phyloP scores from a whole-genome alignment of 2,329 filamentous ascomycete species.

The Trichoderma pleuroti region DNA sequence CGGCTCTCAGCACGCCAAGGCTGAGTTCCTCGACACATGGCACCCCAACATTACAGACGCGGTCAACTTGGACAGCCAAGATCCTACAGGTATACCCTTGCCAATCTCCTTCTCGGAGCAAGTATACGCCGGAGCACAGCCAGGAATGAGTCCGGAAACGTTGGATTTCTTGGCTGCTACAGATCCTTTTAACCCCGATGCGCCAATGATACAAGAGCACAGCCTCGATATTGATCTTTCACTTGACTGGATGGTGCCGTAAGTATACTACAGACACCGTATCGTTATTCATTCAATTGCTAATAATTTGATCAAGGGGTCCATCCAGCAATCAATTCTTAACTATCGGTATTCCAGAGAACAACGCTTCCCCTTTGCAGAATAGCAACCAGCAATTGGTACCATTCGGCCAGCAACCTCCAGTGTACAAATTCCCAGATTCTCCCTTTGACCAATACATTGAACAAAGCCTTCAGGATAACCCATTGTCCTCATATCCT shows the following conservation, averaged over 20 bases:
- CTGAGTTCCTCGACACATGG: neutral
- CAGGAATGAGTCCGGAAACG: neutral
- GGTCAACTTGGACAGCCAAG: neutral
- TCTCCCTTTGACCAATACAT: neutral
- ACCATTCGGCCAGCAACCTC: neutral
- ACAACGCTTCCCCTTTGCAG: neutral
- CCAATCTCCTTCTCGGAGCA: neutral
- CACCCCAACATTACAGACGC: neutral
- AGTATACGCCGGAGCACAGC: neutral
- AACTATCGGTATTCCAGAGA: neutral
- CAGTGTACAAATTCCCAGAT: neutral
- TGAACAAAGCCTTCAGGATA: neutral
- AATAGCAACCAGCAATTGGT: neutral
- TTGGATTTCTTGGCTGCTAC: neutral
- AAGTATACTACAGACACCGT: neutral
- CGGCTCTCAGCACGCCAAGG: neutral
- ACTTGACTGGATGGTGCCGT: neutral
- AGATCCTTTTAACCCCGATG: neutral
- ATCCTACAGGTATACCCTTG: neutral
- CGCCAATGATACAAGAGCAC: neutral
- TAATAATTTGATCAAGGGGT: neutral
- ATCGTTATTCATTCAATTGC: neutral
- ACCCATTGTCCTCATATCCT: neutral
- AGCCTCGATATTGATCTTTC: neutral
- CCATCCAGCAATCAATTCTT: neutral